Base-by-base conservation (phyloP, 2,329 filamentous ascomycete genomes). In the Aspergillus pseudotamarii region DNA sequence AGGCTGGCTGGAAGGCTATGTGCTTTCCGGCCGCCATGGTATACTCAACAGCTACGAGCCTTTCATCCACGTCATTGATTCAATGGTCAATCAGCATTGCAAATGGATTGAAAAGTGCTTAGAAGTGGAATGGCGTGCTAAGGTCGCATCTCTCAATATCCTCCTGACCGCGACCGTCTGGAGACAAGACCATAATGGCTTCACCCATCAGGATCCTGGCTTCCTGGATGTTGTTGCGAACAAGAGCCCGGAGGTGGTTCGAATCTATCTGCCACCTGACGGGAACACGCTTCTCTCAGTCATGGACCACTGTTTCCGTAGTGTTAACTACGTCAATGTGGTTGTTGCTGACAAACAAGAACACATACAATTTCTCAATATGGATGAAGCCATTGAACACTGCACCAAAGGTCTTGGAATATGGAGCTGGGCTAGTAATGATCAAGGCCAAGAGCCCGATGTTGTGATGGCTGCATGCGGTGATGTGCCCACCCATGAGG, bases 11-110 rank as follows among this genome's bases (percentile, higher is more conserved):
- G 91, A 94, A 80, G 91, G 91, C 3, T 94, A 93, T 73, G 79
- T 92, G 48, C 83, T 94, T 3, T 91, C 87, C 60, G 91, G 91
- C 32, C 85, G 91, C 6, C 91, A 93, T 68, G 91, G 91, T 14
- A 75, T 94, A 63, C 84, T 94, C 63, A 93, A 93, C 83, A 91
- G 88, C 73, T 94, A 94, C 79, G 91, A 94, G 76, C 90, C 91
- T 0, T 94, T 94, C 73, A 91, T 93, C 63, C 90, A 93, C 73
- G 87, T 94, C 71, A 92, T 94, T 70, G 90, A 93, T 76, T 92
- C 89, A 1, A 94, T 94, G 91, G 91, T 94, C 64, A 93, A 92
- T 75, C 91, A 92, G 80, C 91, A 94, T 79, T 92, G 90, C 82
- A 94, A 94, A 77, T 93, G 91, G 91, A 85, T 93, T 57, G 91